These are phyloP conservation scores for Sclerotinia trifoliorum DNA, from an alignment of 2,329 filamentous ascomycete genomes.

Conservation along the genomic window DNA sequence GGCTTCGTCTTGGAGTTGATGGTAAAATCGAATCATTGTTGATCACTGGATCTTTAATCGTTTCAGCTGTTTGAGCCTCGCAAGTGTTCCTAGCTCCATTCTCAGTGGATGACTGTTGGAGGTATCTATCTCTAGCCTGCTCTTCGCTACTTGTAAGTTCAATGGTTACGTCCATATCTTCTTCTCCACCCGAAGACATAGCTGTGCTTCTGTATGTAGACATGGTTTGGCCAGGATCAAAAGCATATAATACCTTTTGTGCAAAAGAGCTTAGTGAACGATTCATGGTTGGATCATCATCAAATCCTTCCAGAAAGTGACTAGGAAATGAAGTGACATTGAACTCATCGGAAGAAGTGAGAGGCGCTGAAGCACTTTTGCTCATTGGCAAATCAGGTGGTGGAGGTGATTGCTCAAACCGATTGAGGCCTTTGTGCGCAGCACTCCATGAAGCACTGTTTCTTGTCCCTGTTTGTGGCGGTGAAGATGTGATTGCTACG, in stretches of 20 bases:
- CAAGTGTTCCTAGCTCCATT: background rate
- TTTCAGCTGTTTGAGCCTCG: background rate
- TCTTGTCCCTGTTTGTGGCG: conserved; percentile 25
- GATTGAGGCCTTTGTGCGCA: background rate
- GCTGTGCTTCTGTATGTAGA: conserved; percentile 29
- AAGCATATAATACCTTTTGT: conserved; percentile 29
- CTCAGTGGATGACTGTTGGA: conserved; percentile 8
- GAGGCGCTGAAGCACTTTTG: background rate
- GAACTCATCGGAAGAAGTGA: conserved; percentile 35
- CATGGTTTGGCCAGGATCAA: conserved; percentile 24
- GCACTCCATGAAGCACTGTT: background rate
- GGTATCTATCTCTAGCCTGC: conserved; percentile 12
- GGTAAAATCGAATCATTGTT: background rate
- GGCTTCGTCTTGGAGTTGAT: conserved; percentile 23
- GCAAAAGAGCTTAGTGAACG: conserved; percentile 29
- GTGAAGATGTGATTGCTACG: conserved; percentile 44
- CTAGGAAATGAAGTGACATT: conserved; percentile 32
- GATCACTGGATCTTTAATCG: background rate
- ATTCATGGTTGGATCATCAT: background rate
- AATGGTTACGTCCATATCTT: conserved; percentile 9
- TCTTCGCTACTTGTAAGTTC: conserved; percentile 21
- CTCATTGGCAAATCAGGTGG: background rate
- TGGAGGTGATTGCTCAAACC: background rate
- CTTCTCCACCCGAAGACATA: background rate
- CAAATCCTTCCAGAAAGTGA: background rate